Percentiles rank a stretch among this genome's conserved stretches.
Evolutionary conservation across 2,329 filamentous ascomycete species (phyloP).

Genomic region (Colletotrichum gigasporum): DNA sequence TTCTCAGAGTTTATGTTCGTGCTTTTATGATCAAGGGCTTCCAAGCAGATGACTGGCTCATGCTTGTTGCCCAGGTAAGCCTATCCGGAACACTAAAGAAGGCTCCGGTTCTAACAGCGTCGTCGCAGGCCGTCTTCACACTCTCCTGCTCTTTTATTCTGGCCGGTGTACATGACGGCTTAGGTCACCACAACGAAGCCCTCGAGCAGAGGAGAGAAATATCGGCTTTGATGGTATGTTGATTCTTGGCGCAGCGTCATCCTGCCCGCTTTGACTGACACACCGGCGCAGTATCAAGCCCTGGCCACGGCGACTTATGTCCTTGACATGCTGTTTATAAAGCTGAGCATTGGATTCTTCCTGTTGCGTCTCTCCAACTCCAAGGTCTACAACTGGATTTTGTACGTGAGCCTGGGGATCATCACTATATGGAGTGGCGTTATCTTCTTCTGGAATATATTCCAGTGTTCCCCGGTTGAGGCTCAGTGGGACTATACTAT

Average conservation of each 20-base stretch:
- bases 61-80: constrained; percentile 58
- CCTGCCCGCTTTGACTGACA: not conserved
- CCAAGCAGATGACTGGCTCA: constrained; percentile 63
- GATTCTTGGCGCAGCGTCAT: not conserved
- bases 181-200: constrained; percentile 58
- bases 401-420: constrained; percentile 55
- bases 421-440: constrained; percentile 56
- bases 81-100: not conserved
- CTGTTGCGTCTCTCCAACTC: constrained; percentile 57
- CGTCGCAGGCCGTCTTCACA: constrained; percentile 53
- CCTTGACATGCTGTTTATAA: constrained; percentile 65
- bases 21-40: constrained; percentile 54
- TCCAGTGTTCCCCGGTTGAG: constrained; percentile 59
- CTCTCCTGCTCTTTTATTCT: constrained; percentile 57
- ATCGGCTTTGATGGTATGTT: constrained; percentile 54
- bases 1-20: constrained; percentile 55
- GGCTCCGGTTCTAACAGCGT: not conserved
- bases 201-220: constrained; percentile 51
- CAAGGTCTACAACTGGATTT: constrained; percentile 57
- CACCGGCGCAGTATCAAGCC: constrained; percentile 56
- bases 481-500: constrained; percentile 65
- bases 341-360: constrained; percentile 64
- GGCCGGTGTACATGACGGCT: constrained; percentile 49
- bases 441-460: constrained; percentile 62
- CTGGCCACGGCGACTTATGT: constrained; percentile 60